A percentile compares a stretch with the other conserved stretches of the same genome.
Conservation (phyloP, 768 basidiomycete species). For the Nidularia pulvinata region DNA sequence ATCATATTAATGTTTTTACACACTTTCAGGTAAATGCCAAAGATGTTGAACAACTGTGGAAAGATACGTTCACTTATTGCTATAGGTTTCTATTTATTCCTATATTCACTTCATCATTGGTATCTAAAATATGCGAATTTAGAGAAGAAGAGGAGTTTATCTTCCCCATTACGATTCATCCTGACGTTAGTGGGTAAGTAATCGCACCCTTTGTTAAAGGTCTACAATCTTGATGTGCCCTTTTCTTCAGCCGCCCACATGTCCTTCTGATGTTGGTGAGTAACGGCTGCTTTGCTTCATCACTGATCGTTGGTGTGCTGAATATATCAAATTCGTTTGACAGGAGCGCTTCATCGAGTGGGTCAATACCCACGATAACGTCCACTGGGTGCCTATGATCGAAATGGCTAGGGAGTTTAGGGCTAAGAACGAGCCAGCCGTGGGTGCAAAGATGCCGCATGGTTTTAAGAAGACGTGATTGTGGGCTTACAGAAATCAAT, state of each 20-base stretch:
- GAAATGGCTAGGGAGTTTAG: slow-evolving; percentile 69
- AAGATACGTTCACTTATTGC: slow-evolving; percentile 69
- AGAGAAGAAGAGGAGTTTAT: slow-evolving; percentile 66
- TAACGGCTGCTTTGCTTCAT: slow-evolving; percentile 4
- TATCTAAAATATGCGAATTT: slow-evolving; percentile 3
- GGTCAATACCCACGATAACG: slow-evolving; percentile 67
- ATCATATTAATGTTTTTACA: neutral
- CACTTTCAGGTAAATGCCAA: slow-evolving; percentile 53
- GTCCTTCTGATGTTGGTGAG: slow-evolving; percentile 70
- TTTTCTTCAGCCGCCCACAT: slow-evolving; percentile 51
- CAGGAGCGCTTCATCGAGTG: slow-evolving; percentile 76
- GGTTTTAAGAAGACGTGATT: slow-evolving; percentile 21
- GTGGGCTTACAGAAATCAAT: no score
- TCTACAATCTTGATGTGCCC: neutral
- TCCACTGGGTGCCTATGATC: slow-evolving; percentile 72
- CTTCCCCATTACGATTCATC: slow-evolving; percentile 81
- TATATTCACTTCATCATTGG: neutral
- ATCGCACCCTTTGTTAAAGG: neutral
- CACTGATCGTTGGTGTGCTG: neutral
- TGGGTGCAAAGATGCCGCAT: slow-evolving; percentile 56
- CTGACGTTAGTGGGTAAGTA: slow-evolving; percentile 69
- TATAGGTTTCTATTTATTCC: slow-evolving; percentile 39
- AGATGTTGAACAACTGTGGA: slow-evolving; percentile 75
- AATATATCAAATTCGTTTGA: neutral
- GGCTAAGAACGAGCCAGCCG: slow-evolving; percentile 41